Evolutionary conservation across 768 basidiomycete species (phyloP).

Genomic region (Leucocoprinus birnbaumii): DNA sequence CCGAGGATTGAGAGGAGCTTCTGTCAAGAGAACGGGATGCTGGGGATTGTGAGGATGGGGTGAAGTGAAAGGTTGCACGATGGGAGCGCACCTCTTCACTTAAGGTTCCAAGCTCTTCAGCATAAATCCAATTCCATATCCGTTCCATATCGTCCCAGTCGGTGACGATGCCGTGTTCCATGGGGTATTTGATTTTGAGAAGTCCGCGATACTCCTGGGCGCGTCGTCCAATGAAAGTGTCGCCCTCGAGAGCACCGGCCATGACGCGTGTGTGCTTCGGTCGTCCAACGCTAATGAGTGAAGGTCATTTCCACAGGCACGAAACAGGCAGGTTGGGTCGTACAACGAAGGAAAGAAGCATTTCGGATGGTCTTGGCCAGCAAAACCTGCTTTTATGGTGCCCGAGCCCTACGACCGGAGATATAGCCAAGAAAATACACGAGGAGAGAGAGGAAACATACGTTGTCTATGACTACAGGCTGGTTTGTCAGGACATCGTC

Average conservation of each 20-base stretch:
- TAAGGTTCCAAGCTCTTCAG: conserved; percentile 90
- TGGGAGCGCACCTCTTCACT: conserved; percentile 81
- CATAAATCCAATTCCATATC: conserved; percentile 98
- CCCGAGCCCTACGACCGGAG: conserved; percentile 77
- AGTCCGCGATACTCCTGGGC: conserved; percentile 96
- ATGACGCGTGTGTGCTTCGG: conserved; percentile 98
- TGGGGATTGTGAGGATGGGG: conserved; percentile 28
- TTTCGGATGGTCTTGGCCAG: conserved; percentile 98
- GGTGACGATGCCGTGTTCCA: conserved; percentile 98
- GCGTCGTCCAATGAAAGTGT: conserved; percentile 91
- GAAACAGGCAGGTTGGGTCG: conserved; percentile 39
- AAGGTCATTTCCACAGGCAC: conserved; percentile 20
- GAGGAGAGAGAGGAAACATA: conserved; percentile 36
- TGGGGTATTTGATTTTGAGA: conserved; percentile 97
- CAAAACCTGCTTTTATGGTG: conserved; percentile 98
- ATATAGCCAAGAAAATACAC: conserved; percentile 16
- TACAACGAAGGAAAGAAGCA: conserved; percentile 99
- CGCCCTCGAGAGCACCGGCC: conserved; percentile 96
- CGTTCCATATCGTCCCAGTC: conserved; percentile 99
- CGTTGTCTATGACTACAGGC: conserved; percentile 98
- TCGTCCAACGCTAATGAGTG: conserved; percentile 74
- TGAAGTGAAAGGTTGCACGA: conserved; percentile 12
- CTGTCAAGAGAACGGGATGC: conserved; percentile 97
- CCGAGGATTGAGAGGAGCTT: conserved; percentile 96
- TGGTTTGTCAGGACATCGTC: conserved; percentile 97